Evolutionary conservation across 768 basidiomycete species (phyloP).

Genomic region (Termitomyces sp.): DNA sequence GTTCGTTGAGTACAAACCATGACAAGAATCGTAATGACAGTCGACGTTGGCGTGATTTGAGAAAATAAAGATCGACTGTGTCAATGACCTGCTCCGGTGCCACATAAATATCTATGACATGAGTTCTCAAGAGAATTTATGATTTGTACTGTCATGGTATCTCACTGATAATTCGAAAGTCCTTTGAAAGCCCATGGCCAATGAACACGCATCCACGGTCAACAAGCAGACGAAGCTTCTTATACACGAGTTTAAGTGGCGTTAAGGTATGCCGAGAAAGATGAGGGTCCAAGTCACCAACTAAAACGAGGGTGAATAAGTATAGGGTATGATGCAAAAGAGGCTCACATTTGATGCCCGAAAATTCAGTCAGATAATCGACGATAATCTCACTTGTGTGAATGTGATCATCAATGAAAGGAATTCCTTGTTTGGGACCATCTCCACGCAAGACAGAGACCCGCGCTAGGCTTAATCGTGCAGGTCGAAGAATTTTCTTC

Average conservation of each 20-base stretch:
- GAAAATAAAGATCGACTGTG: slow-evolving; percentile 94
- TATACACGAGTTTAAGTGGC: slow-evolving; percentile 96
- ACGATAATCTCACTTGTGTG: slow-evolving; percentile 94
- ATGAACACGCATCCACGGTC: slow-evolving; percentile 96
- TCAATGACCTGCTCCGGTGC: slow-evolving; percentile 95
- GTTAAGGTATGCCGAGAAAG: slow-evolving; percentile 85
- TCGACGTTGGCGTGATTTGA: slow-evolving; percentile 75
- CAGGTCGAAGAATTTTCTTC: slow-evolving; percentile 87
- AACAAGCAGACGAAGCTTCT: slow-evolving; percentile 89
- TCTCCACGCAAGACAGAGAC: slow-evolving; percentile 91
- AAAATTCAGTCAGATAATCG: slow-evolving; percentile 95
- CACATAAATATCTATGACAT: slow-evolving; percentile 78
- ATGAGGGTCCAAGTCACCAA: slow-evolving; percentile 86
- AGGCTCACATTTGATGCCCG: slow-evolving; percentile 83
- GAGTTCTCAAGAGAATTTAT: background rate
- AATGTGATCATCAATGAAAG: slow-evolving; percentile 98
- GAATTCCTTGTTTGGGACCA: slow-evolving; percentile 72
- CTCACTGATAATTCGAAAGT: slow-evolving; percentile 97
- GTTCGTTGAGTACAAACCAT: slow-evolving; percentile 88
- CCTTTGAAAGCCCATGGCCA: slow-evolving; percentile 95
- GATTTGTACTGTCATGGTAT: slow-evolving; percentile 3
- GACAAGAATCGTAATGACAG: slow-evolving; percentile 89
- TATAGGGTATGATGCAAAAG: background rate
- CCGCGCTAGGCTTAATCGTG: slow-evolving; percentile 86
- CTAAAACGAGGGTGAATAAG: slow-evolving; percentile 33